phyloP scores from a whole-genome alignment of 139 green algal species.

The Pseudopediastrum boryanum region DNA sequence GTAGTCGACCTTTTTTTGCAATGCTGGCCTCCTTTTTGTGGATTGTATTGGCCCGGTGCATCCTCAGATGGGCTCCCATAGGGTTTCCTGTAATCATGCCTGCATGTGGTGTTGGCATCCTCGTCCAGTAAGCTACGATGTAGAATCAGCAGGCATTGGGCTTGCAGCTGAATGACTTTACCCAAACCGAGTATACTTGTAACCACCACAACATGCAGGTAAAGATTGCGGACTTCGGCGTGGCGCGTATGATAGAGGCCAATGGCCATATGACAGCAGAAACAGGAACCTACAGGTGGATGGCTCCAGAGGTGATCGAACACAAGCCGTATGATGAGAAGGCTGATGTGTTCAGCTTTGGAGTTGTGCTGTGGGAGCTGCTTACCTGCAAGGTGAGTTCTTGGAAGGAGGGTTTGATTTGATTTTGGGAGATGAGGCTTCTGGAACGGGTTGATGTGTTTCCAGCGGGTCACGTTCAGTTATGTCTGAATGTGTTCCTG shows the following conservation, averaged over 20 bases:
- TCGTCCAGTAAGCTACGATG: too few species aligned
- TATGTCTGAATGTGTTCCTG: too few species aligned
- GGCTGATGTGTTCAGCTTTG: constrained; percentile 93
- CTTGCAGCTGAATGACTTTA: background rate
- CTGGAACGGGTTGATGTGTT: too few species aligned
- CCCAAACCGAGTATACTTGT: background rate
- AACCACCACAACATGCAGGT: constrained; percentile 33
- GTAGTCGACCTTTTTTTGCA: too few species aligned
- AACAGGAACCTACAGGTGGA: constrained; percentile 99
- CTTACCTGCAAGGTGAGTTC: constrained; percentile 77
- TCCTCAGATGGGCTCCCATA: too few species aligned
- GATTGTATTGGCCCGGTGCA: too few species aligned
- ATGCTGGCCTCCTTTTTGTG: too few species aligned
- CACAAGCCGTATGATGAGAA: constrained; percentile 94
- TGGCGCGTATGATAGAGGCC: constrained; percentile 88
- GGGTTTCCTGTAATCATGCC: too few species aligned
- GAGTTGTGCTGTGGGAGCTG: constrained; percentile 94
- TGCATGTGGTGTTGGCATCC: too few species aligned
- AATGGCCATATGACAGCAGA: constrained; percentile 97
- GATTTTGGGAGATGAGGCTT: too few species aligned
- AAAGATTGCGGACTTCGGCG: constrained; percentile 98
- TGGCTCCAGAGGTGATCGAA: constrained; percentile 99
- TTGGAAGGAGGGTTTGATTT: background rate
- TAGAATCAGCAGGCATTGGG: too few species aligned
- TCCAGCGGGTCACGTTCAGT: too few species aligned